Evolutionary conservation across 164 flowering plant species (phyloP).

Genomic region (Paratinospora sagittata): DNA sequence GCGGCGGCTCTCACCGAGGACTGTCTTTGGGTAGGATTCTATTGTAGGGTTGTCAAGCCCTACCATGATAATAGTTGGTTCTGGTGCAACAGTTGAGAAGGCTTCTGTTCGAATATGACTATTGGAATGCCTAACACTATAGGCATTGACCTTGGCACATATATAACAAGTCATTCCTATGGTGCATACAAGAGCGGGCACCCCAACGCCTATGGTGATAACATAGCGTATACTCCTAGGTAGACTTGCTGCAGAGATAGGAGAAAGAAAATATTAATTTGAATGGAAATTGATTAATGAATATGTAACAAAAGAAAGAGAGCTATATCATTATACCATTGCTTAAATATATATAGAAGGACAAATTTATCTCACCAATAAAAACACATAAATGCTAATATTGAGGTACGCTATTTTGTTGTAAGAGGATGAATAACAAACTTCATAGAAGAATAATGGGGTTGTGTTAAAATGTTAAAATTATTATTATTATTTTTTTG

Average conservation of each 20-base stretch:
- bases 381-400: no score
- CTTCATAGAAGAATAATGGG: no score
- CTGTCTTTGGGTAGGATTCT: conserved; percentile 51
- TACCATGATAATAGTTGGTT: conserved; percentile 15
- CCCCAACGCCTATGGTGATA: conserved; percentile 51
- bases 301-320: neutral
- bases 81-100: conserved; percentile 16
- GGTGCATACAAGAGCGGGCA: conserved; percentile 50
- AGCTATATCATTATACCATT: neutral
- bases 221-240: conserved; percentile 29
- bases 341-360: no score
- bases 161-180: conserved; percentile 53
- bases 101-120: conserved; percentile 3
- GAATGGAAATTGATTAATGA: neutral
- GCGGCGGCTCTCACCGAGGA: conserved; percentile 48
- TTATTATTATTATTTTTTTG: no score
- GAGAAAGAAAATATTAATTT: neutral
- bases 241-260: neutral
- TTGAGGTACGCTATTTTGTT: no score
- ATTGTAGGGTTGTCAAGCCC: conserved; percentile 51
- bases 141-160: conserved; percentile 34
- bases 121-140: neutral
- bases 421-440: no score
- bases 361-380: no score
- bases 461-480: no score